Evolutionary conservation across 306 rosid genomes (phyloP), one percentile per base, ranked within the genome.

Genomic region (Vigna trinervia): DNA sequence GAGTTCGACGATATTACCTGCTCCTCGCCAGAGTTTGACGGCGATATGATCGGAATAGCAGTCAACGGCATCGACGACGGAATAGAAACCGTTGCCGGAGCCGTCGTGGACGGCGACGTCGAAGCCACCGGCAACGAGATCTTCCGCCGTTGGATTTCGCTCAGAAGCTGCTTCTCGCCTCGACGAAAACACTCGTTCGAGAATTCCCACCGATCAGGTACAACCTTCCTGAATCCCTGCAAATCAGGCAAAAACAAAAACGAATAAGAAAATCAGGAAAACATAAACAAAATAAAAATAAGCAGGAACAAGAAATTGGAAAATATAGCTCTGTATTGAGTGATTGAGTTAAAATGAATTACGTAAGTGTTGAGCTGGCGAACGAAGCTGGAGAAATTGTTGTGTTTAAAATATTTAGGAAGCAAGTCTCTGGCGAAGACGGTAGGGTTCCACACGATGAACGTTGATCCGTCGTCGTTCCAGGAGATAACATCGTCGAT

Each of bases 301-400:
- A 8, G 12, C 12, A 41, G 46, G 0, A 5, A 32, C 4, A 30
- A 28, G 1, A 5, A 22, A 32, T 0, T 0, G 8, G 8, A 11
- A 47, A 60, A 48, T 0, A 28, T 17, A 1, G 3, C 14, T 1
- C 14, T 8, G 13, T 26, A 3, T 26, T 26, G 28, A 11, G 48
- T 45, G 15, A 45, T 45, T 45, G n/a, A 56, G 39, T 32, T 59
- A 8, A 82, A 4, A 9, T 22, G 41, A 70, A 46, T 68, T 87
- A 95, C 99, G 58, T 95, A 95, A 69, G 99, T 95, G 77, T 95
- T 95, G 74, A 95, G 96, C 68, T 90, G 99, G 30, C 99, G 90
- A 73, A 93, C 98, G 56, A 96, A 92, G 89, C 98, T 92, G 1
- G 98, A 91, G 89, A 96, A 96, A 81, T 96, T 96, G 71, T 93